Conservation (phyloP, 306 rosid genomes). For the Amphicarpaea edgeworthii region DNA sequence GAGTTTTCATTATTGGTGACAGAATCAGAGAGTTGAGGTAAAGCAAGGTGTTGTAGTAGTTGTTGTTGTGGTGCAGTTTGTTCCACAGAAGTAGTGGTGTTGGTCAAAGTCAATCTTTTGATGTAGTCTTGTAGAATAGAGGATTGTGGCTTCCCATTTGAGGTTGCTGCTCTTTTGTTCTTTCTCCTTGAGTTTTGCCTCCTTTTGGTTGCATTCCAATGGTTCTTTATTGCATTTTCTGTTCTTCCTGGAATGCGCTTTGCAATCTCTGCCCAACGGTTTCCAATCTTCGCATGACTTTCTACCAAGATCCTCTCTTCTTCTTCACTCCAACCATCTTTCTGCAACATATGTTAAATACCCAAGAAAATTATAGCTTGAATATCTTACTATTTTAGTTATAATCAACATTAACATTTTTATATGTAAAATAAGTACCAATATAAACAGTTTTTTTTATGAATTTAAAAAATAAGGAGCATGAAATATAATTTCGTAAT, state of each 20-base stretch:
- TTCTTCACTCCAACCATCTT: conserved; percentile 82
- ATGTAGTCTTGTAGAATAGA: conserved; percentile 84
- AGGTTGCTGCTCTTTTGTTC: conserved; percentile 53
- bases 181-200: conserved; percentile 85
- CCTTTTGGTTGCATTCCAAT: conserved; percentile 94
- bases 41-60: neutral
- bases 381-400: neutral
- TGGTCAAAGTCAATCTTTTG: conserved; percentile 34
- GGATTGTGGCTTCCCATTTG: conserved; percentile 63
- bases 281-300: conserved; percentile 70
- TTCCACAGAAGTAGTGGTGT: neutral
- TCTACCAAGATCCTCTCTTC: conserved; percentile 79
- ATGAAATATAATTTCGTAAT: no score
- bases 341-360: conserved; percentile 51
- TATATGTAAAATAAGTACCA: neutral
- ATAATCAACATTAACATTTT: neutral
- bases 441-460: no score
- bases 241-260: conserved; percentile 81
- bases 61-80: neutral
- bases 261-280: conserved; percentile 91
- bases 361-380: neutral
- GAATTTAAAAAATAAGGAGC: no score
- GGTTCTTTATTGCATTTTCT: conserved; percentile 88
- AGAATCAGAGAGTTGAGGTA: conserved; percentile 50
- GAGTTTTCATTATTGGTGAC: conserved; percentile 30